Evolutionary conservation across 2,329 filamentous ascomycete genomes (phyloP).

Genomic region (Cladophialophora immunda): DNA sequence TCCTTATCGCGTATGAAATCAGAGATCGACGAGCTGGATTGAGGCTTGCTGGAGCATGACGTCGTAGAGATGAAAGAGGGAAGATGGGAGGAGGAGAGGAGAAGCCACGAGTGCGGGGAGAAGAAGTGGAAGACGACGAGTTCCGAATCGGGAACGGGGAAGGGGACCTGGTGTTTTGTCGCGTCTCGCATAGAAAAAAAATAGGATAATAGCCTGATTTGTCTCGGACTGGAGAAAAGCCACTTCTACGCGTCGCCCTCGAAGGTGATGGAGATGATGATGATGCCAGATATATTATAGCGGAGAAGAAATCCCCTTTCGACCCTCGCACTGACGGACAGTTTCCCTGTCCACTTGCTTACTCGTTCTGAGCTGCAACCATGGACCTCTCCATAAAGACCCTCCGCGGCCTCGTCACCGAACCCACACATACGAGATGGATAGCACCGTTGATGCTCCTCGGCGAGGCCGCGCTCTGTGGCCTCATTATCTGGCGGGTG

Average conservation of each 20-base stretch:
- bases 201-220: conserved; percentile 9
- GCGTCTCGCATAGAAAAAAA: neutral
- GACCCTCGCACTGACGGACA: neutral
- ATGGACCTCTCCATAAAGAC: conserved; percentile 47
- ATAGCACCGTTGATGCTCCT: conserved; percentile 73
- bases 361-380: neutral
- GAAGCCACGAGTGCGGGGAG: conserved; percentile 7
- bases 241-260: neutral
- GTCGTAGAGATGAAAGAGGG: conserved; percentile 15
- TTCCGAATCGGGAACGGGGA: neutral
- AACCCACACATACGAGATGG: conserved; percentile 67
- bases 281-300: conserved; percentile 2
- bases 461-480: conserved; percentile 76
- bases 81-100: neutral
- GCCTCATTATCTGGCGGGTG: conserved; percentile 78
- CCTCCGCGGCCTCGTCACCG: conserved; percentile 56
- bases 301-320: neutral
- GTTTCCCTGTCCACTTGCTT: neutral
- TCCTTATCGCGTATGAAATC: conserved; percentile 8
- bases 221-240: neutral
- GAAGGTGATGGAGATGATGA: neutral
- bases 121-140: neutral
- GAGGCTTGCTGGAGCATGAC: conserved; percentile 6
- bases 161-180: neutral
- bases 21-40: conserved; percentile 10